Base-by-base conservation (phyloP, 164 flowering plant genomes). In the Echeveria elegans region DNA sequence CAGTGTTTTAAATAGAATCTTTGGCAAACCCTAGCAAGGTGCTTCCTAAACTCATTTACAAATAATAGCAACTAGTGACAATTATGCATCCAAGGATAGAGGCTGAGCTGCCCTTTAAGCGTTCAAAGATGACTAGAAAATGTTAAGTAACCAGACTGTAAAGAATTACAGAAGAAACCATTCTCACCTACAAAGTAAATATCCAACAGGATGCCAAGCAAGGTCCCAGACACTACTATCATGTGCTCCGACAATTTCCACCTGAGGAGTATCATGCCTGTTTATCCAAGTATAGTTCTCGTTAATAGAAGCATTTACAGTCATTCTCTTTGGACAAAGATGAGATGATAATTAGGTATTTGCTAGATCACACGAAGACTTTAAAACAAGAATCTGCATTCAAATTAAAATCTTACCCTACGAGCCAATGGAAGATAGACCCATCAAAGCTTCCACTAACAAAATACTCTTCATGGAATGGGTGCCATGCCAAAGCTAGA, bases 131-230 rank as follows among this genome's bases (percentile, higher is more conserved):
- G 31, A 11, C 16, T 53, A 16, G 28, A 2, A 53, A 16, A 11
- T 1, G 31, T 9, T 28, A 24, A 24, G 1, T 28, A 14, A 53
- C 31, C 1, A 9, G 60, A 50, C 28, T 50, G 1, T 1, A 2
- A 6, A 50, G 24, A 19, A 50, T n/a, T 30, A 6, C 9, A 34
- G 0, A 26, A 30, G 21, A 67, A 48, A 14, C 4, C 43, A 34
- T 43, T 21, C 45, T 21, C 72, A 92, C 99, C 99, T 95, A 92
- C 94, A 92, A 45, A 95, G 90, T 64, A 92, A 80, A 70, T 95
- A 90, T 65, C 99, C 99, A 74, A 88, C 82, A 38, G 99, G 99
- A 88, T 92, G 99, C 99, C 99, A 95, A 18, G 97, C 94, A 69
- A 95, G 96, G 78, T 95, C 97, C 99, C 99, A 92, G 18, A 95